Conservation (phyloP, 345 rosid species). For the Sisymbrium altissimum region DNA sequence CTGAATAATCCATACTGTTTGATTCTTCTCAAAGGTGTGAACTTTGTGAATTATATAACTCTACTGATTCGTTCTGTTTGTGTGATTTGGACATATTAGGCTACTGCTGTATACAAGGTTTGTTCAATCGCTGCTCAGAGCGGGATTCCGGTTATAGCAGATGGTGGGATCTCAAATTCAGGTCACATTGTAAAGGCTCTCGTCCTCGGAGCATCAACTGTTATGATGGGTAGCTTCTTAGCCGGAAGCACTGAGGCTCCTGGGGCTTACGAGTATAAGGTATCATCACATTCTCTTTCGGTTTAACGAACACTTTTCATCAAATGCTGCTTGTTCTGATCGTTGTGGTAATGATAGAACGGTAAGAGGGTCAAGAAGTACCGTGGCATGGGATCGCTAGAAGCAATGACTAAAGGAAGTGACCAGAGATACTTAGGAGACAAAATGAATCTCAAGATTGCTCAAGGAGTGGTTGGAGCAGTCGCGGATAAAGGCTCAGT, state of each 20-base stretch:
- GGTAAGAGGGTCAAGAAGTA: conserved; percentile 65
- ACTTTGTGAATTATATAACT: no score
- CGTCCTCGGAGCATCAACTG: conserved; percentile 86
- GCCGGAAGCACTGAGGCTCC: conserved; percentile 96
- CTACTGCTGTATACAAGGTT: conserved; percentile 96
- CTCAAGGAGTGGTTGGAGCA: conserved; percentile 98
- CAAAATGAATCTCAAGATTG: conserved; percentile 75
- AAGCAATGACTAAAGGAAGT: conserved; percentile 98
- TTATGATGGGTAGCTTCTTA: conserved; percentile 96
- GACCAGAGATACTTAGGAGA: conserved; percentile 93
- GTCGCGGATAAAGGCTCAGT: conserved; percentile 96
- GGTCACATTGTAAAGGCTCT: conserved; percentile 97
- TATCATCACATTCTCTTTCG: conserved; percentile 23
- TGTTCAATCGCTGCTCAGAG: conserved; percentile 65
- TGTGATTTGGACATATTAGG: conserved; percentile 41
- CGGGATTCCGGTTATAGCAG: conserved; percentile 86
- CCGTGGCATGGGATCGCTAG: conserved; percentile 97
- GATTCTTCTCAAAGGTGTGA: neutral
- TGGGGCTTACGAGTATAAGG: conserved; percentile 64
- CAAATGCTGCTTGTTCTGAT: neutral
- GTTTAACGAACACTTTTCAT: neutral
- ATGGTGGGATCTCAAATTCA: conserved; percentile 94
- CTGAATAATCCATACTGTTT: neutral
- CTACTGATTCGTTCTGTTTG: neutral
- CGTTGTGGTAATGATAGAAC: conserved; percentile 39